Conservation (phyloP, 768 basidiomycete species). For the Calvatia gigantea region DNA sequence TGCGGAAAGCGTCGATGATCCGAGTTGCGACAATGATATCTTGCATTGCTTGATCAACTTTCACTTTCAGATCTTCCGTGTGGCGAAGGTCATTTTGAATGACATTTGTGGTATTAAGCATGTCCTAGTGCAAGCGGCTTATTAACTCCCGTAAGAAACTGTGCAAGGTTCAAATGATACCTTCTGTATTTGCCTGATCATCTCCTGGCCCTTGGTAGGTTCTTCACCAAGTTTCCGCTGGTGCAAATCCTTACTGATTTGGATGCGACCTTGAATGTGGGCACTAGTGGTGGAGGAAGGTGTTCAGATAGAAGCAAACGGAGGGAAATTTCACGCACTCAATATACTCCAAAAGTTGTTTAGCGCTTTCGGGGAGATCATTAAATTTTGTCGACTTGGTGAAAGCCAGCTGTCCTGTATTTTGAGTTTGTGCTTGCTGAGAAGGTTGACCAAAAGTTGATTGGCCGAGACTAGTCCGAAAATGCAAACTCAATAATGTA, state of each 20-base stretch:
- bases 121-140: constrained; percentile 42
- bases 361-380: constrained; percentile 69
- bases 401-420: constrained; percentile 32
- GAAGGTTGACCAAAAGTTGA: constrained; percentile 1
- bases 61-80: constrained; percentile 67
- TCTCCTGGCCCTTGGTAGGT: constrained; percentile 67
- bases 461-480: not conserved
- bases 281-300: constrained; percentile 33
- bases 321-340: constrained; percentile 47
- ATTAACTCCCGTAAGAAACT: not conserved
- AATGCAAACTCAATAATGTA: not conserved
- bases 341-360: constrained; percentile 60
- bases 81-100: constrained; percentile 65
- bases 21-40: constrained; percentile 76
- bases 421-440: constrained; percentile 16
- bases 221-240: constrained; percentile 75
- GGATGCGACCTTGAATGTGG: constrained; percentile 73
- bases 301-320: constrained; percentile 12
- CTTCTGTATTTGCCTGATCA: constrained; percentile 64
- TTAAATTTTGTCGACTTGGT: constrained; percentile 74
- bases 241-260: constrained; percentile 77
- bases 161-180: constrained; percentile 27
- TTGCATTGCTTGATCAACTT: constrained; percentile 75
- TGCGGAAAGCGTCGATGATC: constrained; percentile 75
- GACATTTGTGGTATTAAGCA: constrained; percentile 55